These are phyloP conservation scores for Corylus americana DNA, from an alignment of 306 rosid genomes.

Conservation along the genomic window DNA sequence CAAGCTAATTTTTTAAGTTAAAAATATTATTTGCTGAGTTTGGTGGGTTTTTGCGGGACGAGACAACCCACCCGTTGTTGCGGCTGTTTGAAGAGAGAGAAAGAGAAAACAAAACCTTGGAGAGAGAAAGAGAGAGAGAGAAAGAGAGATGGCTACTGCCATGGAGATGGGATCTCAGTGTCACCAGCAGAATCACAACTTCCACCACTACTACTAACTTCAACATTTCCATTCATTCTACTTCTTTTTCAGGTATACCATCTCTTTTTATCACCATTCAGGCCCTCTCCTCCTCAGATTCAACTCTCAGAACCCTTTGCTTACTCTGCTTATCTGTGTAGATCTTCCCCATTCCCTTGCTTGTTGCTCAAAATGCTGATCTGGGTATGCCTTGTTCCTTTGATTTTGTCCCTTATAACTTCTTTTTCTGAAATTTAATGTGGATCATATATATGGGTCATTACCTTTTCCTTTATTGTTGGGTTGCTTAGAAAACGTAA, in stretches of 20 bases:
- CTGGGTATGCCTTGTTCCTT: constrained; percentile 37
- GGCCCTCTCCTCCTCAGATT: background rate
- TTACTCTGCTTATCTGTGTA: constrained; percentile 14
- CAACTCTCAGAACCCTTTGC: constrained; percentile 11
- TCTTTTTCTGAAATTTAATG: background rate
- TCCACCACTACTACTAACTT: constrained; percentile 43
- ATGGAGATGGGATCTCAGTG: constrained; percentile 70
- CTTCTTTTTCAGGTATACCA: constrained; percentile 45
- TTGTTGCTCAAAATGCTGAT: constrained; percentile 32
- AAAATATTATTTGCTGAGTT: constrained; percentile 41
- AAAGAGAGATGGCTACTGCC: constrained; percentile 34
- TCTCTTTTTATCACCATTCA: constrained; percentile 4
- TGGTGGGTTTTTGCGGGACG: constrained; percentile 83
- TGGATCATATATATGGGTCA: background rate
- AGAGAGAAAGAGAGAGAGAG: constrained; percentile 20
- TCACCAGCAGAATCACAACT: constrained; percentile 42
- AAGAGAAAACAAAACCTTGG: constrained; percentile 33
- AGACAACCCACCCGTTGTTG: constrained; percentile 96
- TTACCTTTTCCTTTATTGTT: constrained; percentile 5
- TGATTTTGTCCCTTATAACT: constrained; percentile 19
- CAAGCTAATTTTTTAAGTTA: constrained; percentile 13
- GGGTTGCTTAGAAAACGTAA: constrained; percentile 9
- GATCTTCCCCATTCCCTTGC: constrained; percentile 56
- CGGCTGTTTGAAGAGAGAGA: constrained; percentile 61
- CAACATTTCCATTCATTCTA: constrained; percentile 37